Base-by-base conservation (phyloP, 2,329 filamentous ascomycete species). In the Sarocladium strictum region DNA sequence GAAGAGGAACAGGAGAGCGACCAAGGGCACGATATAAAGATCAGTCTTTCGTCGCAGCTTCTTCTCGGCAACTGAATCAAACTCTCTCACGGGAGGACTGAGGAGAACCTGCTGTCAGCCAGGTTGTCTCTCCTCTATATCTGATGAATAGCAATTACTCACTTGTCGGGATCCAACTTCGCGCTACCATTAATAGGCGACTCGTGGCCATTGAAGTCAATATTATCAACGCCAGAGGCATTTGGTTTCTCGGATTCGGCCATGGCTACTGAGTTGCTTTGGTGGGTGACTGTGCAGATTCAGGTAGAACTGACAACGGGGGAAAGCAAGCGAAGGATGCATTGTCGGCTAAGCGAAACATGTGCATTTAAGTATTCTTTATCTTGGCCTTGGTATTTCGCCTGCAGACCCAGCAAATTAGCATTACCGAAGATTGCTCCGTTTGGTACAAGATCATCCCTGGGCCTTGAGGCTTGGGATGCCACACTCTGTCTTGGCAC, bases 1-100 rank as follows among this genome's bases (percentile, higher is more conserved):
- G 57, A 71, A 61, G 41, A 66, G 59, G 56, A 67, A 70, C 21
- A 72, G 56, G 33, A 72, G 23, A 29, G 67, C 68, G 7, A 71
- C 59, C 23, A 69, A 63, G 1, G 70, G 69, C 33, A 63, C 67
- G 47, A 72, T 59, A 43, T 61, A 58, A 2, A 65, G 54, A 53
- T 72, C 69, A 21, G 69, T 53, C 50, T 53, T 53, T 14, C 37
- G 50, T 12, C 50, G 50, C 29, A 53, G 21, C 50, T 23, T 37
- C 24, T 26, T 53, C 50, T 53, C 50, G 9, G 29, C 50, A 3
- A 23, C 29, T 12, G 24, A 24, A 24, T 47, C 43, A 23, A 47
- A 47, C 23, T 47, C 43, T n/a, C 23, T 14, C 14, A 47, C 43
- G 7, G 23, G 43, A 47, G 43, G 9, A 26, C 43, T 47, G 14